Conservation (phyloP, 257 asterid genomes). For the Paulownia fortunei region DNA sequence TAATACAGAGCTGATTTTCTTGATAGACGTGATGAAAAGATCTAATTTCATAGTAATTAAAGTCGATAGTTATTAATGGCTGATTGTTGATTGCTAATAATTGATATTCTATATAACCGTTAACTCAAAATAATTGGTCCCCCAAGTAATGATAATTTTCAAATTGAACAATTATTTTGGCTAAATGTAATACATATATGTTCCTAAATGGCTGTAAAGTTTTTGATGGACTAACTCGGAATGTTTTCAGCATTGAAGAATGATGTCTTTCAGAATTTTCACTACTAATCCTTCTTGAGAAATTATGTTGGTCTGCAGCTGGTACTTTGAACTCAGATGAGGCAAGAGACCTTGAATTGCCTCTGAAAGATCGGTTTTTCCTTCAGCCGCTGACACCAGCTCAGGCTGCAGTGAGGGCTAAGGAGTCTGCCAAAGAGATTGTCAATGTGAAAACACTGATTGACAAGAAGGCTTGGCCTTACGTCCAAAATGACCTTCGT, state of each 20-base stretch:
- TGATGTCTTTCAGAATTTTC: no score
- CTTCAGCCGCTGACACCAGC: conserved; percentile 78
- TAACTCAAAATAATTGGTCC: background rate
- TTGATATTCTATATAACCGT: background rate
- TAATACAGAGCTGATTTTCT: background rate
- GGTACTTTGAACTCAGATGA: conserved; percentile 92
- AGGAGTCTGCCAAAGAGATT: conserved; percentile 88
- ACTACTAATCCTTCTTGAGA: background rate
- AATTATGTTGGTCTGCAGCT: conserved; percentile 48
- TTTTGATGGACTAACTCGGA: no score
- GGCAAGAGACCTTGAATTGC: conserved; percentile 71
- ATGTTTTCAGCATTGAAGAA: no score
- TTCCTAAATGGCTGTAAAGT: no score
- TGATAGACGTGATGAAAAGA: background rate
- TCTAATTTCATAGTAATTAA: background rate
- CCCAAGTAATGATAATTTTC: background rate
- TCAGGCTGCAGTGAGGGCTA: conserved; percentile 77
- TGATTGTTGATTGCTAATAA: background rate
- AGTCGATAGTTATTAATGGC: background rate
- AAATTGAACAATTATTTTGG: background rate
- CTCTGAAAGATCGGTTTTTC: conserved; percentile 75
- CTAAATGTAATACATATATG: no score
- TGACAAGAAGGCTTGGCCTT: conserved; percentile 95
- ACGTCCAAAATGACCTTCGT: conserved; percentile 88
- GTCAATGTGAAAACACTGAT: conserved; percentile 61